Percentiles rank a stretch among this genome's conserved stretches.
These are phyloP conservation scores for Aspergillus hancockii DNA, from an alignment of 495 filamentous ascomycete genomes.

Conservation along the genomic window DNA sequence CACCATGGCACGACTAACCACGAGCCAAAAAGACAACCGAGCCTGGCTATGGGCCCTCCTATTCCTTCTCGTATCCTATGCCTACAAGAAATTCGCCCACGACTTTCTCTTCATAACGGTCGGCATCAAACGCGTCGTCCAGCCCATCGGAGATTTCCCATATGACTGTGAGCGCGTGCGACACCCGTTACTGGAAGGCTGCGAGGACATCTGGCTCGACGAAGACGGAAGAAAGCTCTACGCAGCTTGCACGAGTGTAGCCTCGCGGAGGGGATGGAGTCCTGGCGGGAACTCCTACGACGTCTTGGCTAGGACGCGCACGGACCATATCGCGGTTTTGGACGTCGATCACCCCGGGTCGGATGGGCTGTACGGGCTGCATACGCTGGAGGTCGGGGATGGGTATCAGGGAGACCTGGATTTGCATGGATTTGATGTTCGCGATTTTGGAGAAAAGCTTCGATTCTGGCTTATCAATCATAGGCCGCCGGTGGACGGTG, in stretches of 20 bases:
- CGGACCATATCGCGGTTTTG: conserved; percentile 32
- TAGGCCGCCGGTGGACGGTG: conserved; percentile 33
- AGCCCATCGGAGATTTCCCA: conserved; percentile 31
- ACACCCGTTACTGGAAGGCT: conserved; percentile 36
- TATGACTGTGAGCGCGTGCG: conserved; percentile 31
- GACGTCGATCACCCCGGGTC: conserved; percentile 30
- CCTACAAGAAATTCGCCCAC: conserved; percentile 16
- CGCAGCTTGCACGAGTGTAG: conserved; percentile 27
- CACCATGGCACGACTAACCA: no score
- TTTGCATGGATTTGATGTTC: conserved; percentile 34
- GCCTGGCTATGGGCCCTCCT: no score
- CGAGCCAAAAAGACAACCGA: no score
- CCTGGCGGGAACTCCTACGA: conserved; percentile 19
- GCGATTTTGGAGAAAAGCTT: conserved; percentile 13
- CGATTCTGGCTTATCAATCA: conserved; percentile 43
- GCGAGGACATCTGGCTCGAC: conserved; percentile 45
- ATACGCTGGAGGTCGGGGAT: conserved; percentile 12
- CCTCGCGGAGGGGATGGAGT: conserved; percentile 18
- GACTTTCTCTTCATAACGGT: conserved; percentile 14
- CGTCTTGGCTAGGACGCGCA: conserved; percentile 16
- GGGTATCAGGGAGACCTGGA: conserved; percentile 26
- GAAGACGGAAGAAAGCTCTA: conserved; percentile 33
- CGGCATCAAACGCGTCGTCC: conserved; percentile 28
- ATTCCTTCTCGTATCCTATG: no score
- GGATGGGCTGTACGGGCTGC: conserved; percentile 25